These are phyloP conservation scores for Neurospora pannonica DNA, from an alignment of 495 filamentous ascomycete species.

Conservation along the genomic window DNA sequence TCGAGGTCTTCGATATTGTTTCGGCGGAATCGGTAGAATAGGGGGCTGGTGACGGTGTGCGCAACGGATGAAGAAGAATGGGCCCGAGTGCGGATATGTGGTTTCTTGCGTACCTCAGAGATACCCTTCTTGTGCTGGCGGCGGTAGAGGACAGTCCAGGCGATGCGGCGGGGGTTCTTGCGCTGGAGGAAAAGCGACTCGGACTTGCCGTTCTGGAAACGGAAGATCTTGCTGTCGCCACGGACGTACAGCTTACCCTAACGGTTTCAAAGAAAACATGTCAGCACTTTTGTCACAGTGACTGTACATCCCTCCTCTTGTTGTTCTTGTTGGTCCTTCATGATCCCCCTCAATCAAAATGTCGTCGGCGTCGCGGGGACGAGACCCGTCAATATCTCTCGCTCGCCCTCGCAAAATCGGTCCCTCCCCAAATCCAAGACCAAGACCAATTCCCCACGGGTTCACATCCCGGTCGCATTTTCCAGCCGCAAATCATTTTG, in stretches of 20 bases:
- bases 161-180: constrained; percentile 99
- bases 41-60: constrained; percentile 4
- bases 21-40: neutral
- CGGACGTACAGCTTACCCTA: constrained; percentile 98
- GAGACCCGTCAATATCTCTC: neutral
- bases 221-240: constrained; percentile 99
- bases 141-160: constrained; percentile 96
- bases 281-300: constrained; percentile 15
- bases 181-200: constrained; percentile 99
- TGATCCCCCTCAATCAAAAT: neutral
- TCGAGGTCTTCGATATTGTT: neutral
- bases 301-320: neutral
- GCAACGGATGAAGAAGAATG: constrained; percentile 1
- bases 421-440: neutral
- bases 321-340: neutral
- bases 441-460: neutral
- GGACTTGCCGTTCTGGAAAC: constrained; percentile 99
- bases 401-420: neutral
- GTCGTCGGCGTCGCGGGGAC: neutral
- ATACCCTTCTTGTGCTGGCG: constrained; percentile 99
- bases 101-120: constrained; percentile 77
- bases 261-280: constrained; percentile 8
- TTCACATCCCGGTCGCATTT: neutral
- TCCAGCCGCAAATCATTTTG: neutral
- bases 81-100: neutral